Evolutionary conservation across 2,329 filamentous ascomycete species (phyloP).

Genomic region (Stemphylium vesicarium): DNA sequence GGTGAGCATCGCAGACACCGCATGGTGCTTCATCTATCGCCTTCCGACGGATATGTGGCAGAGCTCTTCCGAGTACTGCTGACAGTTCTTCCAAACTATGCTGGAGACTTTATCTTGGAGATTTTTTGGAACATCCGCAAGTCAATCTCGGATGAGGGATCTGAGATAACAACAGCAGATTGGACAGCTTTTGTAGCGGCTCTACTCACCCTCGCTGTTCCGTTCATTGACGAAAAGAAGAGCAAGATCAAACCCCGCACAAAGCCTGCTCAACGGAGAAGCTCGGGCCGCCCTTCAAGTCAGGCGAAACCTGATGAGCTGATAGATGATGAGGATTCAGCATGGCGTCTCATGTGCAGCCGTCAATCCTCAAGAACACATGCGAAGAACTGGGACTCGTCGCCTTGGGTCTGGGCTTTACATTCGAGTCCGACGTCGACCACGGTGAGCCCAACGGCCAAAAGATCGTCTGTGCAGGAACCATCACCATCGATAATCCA

Average conservation of each 20-base stretch:
- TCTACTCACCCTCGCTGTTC: slow-evolving; percentile 48
- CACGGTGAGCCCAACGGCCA: slow-evolving; percentile 32
- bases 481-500: slow-evolving; percentile 25
- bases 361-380: slow-evolving; percentile 33
- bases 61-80: slow-evolving; percentile 42
- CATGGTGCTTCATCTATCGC: slow-evolving; percentile 39
- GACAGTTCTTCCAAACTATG: slow-evolving; percentile 43
- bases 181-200: slow-evolving; percentile 51
- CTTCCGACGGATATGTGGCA: slow-evolving; percentile 34
- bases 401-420: slow-evolving; percentile 45
- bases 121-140: slow-evolving; percentile 49
- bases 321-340: slow-evolving; percentile 34
- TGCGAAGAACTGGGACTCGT: slow-evolving; percentile 40
- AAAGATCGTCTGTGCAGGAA: slow-evolving; percentile 21
- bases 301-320: slow-evolving; percentile 32
- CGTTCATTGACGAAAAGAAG: slow-evolving; percentile 42
- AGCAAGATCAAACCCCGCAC: slow-evolving; percentile 25
- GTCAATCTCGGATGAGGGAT: slow-evolving; percentile 19
- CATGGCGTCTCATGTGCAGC: slow-evolving; percentile 45
- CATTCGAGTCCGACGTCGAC: slow-evolving; percentile 32
- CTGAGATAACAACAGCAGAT: slow-evolving; percentile 29
- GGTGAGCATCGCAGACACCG: slow-evolving; percentile 41
- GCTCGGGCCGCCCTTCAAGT: slow-evolving; percentile 28
- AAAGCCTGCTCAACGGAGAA: slow-evolving; percentile 31
- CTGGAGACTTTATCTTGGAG: slow-evolving; percentile 46